Base-by-base conservation (phyloP, 2,329 filamentous ascomycete genomes). In the Chrysoporthe puriensis region DNA sequence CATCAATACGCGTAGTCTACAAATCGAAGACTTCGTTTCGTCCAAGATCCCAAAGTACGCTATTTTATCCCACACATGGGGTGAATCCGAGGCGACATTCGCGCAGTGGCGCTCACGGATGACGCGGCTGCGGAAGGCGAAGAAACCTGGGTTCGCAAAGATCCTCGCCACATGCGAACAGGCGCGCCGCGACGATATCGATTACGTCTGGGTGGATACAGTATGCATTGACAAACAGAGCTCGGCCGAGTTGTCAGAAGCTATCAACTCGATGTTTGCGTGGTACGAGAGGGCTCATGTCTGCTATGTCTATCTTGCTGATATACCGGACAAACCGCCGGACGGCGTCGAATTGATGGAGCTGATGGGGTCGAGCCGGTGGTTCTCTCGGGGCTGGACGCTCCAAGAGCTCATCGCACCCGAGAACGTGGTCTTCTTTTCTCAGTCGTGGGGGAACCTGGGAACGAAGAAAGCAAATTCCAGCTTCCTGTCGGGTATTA, bases 1-100 rank as follows among this genome's bases (percentile, higher is more conserved):
- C 34, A 75, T 81, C 59, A 73, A 81, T 66, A 73, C 76, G 16
- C 70, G 73, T 7, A 80, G 76, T 26, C 72, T 75, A 52, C 68
- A 77, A 63, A 71, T 81, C 34, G 69, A 75, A 46, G 76, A 77
- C 60, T 77, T 78, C 64, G 71, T 74, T 66, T 71, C 72, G 3
- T 32, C 69, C 36, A 48, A 70, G 5, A 60, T 70, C 2, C 78
- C 77, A 0, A 70, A 62, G 3, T 81, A 81, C 60, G 78, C 78
- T 9, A 80, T 80, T 54, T 75, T 81, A 16, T 81, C 79, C 0
- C 79, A 81, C 64, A 77, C 75, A 1, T 80, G 79, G 79, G 74
- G 43, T 44, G 60, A 52, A 4, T 11, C 74, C n/a, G 78, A 78
- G 65, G 73, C 79, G 32, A 76, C 75, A 1, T 75, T 78, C 52